phyloP scores from a whole-genome alignment of 2,329 filamentous ascomycete genomes.

The Colletotrichum australisinense region DNA sequence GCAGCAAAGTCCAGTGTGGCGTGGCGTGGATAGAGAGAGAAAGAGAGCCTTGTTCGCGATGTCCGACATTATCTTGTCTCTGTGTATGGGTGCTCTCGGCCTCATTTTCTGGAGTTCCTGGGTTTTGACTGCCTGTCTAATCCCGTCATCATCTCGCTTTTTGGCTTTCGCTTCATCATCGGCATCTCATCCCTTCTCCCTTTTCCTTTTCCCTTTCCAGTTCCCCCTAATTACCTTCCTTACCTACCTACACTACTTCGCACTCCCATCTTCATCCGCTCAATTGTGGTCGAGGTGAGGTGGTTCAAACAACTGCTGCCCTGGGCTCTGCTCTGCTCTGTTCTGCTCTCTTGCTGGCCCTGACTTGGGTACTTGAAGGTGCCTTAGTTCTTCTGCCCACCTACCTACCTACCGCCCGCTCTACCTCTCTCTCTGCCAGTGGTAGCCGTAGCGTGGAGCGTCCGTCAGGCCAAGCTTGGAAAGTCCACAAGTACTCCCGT shows the following conservation, averaged over 20 bases:
- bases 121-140: background rate
- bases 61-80: background rate
- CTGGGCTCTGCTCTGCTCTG: background rate
- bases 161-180: background rate
- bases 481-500: slow-evolving; percentile 1
- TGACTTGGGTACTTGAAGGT: background rate
- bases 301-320: background rate
- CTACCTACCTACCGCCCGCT: background rate
- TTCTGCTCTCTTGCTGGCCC: background rate
- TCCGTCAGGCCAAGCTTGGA: background rate
- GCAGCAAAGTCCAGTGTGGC: background rate
- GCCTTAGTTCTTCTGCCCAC: background rate
- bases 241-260: background rate
- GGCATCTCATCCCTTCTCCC: background rate
- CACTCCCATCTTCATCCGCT: background rate
- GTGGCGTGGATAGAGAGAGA: too few relatives aligned
- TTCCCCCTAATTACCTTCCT: background rate
- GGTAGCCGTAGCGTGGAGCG: background rate
- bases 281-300: background rate
- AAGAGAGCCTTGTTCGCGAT: background rate
- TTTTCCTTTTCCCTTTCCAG: background rate
- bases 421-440: background rate
- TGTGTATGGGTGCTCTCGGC: too few relatives aligned
- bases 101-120: background rate
- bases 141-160: background rate